Evolutionary conservation across 495 filamentous ascomycete genomes (phyloP).

Genomic region (Tuber umbilicatum): DNA sequence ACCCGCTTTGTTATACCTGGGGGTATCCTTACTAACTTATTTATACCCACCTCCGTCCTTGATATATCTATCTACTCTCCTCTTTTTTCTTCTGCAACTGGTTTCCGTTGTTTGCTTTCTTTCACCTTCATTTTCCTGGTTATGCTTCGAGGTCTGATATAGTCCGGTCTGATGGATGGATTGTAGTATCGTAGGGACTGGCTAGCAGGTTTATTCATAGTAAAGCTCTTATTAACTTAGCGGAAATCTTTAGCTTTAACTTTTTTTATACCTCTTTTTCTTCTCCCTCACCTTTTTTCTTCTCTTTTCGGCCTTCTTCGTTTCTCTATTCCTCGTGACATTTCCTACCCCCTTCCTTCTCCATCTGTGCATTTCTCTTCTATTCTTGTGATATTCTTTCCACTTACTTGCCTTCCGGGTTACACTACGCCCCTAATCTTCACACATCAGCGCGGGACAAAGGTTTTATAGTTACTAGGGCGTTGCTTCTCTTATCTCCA

Average conservation of each 20-base stretch:
- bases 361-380: background rate
- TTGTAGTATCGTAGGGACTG: constrained; percentile 2
- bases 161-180: constrained; percentile 5
- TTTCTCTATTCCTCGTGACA: background rate
- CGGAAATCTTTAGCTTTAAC: background rate
- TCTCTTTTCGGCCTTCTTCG: background rate
- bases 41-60: constrained; percentile 43
- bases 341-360: background rate
- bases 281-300: background rate
- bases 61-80: constrained; percentile 69
- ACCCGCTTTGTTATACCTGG: background rate
- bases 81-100: constrained; percentile 13
- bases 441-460: background rate
- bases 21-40: background rate
- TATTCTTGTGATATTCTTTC: constrained; percentile 4
- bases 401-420: background rate
- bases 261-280: constrained; percentile 7
- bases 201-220: constrained; percentile 4
- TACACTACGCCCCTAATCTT: background rate
- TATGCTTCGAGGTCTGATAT: constrained; percentile 15
- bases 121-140: constrained; percentile 9
- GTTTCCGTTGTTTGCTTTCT: constrained; percentile 11
- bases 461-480: background rate
- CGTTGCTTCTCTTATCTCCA: background rate
- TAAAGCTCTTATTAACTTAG: constrained; percentile 12